These are phyloP conservation scores for Chenopodium formosanum DNA, from an alignment of 148 eudicot genomes.

Conservation along the genomic window DNA sequence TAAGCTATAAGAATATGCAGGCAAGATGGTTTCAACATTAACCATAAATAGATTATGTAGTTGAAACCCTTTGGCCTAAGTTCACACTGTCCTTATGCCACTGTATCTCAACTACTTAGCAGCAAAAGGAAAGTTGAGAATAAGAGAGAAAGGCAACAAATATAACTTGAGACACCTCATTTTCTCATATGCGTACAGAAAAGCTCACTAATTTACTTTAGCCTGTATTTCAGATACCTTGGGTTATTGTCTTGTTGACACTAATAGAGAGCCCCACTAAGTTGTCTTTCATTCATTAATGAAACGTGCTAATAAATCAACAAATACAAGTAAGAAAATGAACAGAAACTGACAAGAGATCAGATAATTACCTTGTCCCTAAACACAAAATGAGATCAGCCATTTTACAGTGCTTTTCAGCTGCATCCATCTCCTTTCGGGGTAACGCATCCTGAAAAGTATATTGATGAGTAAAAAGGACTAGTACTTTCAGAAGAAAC, in stretches of 20 bases:
- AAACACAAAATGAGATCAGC: slow-evolving; percentile 93
- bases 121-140: neutral
- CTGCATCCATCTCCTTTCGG: slow-evolving; percentile 80
- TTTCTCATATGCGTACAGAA: neutral
- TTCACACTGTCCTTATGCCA: neutral
- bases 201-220: neutral
- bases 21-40: neutral
- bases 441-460: slow-evolving; percentile 81
- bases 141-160: too few relatives aligned
- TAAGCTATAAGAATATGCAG: neutral
- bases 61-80: neutral
- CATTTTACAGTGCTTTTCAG: slow-evolving; percentile 81
- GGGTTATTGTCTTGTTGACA: neutral
- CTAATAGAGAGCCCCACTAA: neutral
- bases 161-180: neutral
- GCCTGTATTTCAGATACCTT: neutral
- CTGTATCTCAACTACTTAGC: neutral
- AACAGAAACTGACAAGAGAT: neutral
- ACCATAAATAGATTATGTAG: neutral
- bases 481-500: neutral
- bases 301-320: neutral
- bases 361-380: slow-evolving; percentile 78
- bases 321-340: neutral
- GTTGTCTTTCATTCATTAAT: neutral
- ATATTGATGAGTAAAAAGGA: neutral